These are phyloP conservation scores for Pyracantha coccinea DNA, from an alignment of 331 rosid species.

Conservation along the genomic window DNA sequence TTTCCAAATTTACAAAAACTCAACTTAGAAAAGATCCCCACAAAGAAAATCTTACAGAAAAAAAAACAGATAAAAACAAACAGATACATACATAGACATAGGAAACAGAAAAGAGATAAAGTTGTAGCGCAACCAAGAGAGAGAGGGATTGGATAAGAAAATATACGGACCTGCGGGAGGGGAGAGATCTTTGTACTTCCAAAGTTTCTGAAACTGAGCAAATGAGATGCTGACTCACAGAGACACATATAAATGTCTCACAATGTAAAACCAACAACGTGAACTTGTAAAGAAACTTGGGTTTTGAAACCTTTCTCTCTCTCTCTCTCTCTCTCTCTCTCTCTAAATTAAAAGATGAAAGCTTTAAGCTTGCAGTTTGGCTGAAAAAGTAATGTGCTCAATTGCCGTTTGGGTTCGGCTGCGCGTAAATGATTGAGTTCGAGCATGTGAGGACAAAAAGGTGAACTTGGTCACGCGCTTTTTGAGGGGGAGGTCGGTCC, in stretches of 20 bases:
- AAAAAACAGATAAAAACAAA: no score
- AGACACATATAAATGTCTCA: neutral
- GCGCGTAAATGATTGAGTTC: conserved; percentile 6
- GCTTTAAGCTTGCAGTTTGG: neutral
- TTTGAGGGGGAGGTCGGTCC: neutral
- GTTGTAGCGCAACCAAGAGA: neutral
- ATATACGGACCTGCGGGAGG: neutral
- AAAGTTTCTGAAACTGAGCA: neutral
- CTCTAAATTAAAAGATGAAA: neutral
- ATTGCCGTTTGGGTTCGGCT: neutral
- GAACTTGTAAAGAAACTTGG: neutral
- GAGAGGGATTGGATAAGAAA: neutral
- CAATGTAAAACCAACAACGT: neutral
- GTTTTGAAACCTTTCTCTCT: neutral
- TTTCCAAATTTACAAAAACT: neutral
- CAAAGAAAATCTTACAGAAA: neutral
- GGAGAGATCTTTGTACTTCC: neutral
- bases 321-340: neutral
- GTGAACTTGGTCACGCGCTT: neutral
- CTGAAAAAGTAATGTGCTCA: neutral
- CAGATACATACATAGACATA: neutral
- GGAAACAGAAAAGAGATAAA: neutral
- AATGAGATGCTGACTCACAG: neutral
- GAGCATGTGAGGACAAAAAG: neutral
- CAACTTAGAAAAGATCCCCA: neutral